Conservation (phyloP, 164 flowering plant species). For the Dillenia turbinata region DNA sequence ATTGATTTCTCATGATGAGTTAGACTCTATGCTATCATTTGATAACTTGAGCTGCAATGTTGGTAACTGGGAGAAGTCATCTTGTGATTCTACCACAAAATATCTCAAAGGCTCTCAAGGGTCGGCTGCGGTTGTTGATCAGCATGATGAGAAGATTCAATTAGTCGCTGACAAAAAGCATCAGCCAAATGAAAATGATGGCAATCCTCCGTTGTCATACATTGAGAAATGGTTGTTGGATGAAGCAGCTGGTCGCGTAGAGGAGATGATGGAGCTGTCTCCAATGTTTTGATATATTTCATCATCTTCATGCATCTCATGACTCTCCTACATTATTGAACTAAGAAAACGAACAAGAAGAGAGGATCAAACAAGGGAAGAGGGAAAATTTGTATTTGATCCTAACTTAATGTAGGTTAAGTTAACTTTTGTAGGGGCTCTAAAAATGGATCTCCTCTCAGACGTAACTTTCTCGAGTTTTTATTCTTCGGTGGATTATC, state of each 20-base stretch:
- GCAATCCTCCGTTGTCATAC: conserved; percentile 39
- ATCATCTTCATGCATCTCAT: background rate
- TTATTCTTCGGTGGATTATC: no score
- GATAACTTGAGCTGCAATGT: conserved; percentile 36
- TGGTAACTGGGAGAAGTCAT: conserved; percentile 36
- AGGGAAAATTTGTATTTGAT: background rate
- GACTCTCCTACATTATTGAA: background rate
- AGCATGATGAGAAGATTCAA: background rate
- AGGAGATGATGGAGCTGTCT: conserved; percentile 56
- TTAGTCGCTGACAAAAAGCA: conserved; percentile 6
- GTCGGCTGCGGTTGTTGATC: background rate
- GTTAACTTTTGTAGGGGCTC: conserved; percentile 12
- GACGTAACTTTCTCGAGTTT: conserved; percentile 6
- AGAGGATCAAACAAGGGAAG: background rate
- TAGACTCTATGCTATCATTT: conserved; percentile 48
- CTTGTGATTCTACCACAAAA: conserved; percentile 16
- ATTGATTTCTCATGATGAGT: conserved; percentile 37
- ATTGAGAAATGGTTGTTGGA: conserved; percentile 69
- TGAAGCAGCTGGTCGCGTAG: conserved; percentile 38
- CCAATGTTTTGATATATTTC: conserved; percentile 37
- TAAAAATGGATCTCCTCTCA: conserved; percentile 17
- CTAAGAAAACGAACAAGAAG: background rate
- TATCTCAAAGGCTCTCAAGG: conserved; percentile 11
- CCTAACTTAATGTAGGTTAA: background rate
- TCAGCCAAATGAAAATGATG: conserved; percentile 18